These are phyloP conservation scores for Ophiostoma ulmi DNA, from an alignment of 2,329 filamentous ascomycete genomes.

Conservation along the genomic window DNA sequence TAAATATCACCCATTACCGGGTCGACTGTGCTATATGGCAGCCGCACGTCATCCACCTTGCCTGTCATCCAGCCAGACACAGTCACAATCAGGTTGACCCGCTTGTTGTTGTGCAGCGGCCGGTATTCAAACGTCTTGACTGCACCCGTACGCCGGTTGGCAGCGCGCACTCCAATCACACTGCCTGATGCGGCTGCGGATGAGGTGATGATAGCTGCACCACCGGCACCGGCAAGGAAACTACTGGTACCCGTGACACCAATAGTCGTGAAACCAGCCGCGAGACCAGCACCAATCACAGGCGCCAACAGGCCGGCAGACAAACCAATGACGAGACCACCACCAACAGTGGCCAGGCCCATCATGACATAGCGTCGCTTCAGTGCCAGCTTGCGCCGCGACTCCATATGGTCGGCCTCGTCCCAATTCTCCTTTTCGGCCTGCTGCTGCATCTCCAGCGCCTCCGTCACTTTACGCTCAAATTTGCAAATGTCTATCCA, in stretches of 20 bases:
- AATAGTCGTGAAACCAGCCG: conserved; percentile 91
- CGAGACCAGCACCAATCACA: conserved; percentile 87
- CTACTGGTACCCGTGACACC: conserved; percentile 82
- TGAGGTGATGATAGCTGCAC: conserved; percentile 90
- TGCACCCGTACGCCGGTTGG: conserved; percentile 79
- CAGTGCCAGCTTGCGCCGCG: conserved; percentile 70
- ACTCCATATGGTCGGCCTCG: conserved; percentile 89
- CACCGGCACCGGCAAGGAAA: conserved; percentile 86
- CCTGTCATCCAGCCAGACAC: conserved; percentile 98
- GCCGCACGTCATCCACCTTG: conserved; percentile 89
- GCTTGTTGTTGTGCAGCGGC: conserved; percentile 95
- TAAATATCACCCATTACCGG: conserved; percentile 98
- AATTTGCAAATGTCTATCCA: conserved; percentile 95
- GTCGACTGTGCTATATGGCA: conserved; percentile 94
- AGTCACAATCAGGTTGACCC: conserved; percentile 91
- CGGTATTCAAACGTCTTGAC: conserved; percentile 97
- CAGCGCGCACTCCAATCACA: conserved; percentile 78
- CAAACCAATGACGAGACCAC: conserved; percentile 88
- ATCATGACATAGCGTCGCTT: conserved; percentile 88
- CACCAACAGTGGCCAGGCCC: conserved; percentile 93
- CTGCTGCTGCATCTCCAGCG: conserved; percentile 93
- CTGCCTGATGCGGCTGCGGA: conserved; percentile 80
- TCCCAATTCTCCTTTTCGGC: conserved; percentile 97
- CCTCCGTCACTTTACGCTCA: conserved; percentile 94
- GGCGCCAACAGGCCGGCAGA: conserved; percentile 89